A percentile compares a stretch with the other conserved stretches of the same genome.
phyloP scores from a whole-genome alignment of 176 grass and related monocot species.

The Oryza brachyantha region DNA sequence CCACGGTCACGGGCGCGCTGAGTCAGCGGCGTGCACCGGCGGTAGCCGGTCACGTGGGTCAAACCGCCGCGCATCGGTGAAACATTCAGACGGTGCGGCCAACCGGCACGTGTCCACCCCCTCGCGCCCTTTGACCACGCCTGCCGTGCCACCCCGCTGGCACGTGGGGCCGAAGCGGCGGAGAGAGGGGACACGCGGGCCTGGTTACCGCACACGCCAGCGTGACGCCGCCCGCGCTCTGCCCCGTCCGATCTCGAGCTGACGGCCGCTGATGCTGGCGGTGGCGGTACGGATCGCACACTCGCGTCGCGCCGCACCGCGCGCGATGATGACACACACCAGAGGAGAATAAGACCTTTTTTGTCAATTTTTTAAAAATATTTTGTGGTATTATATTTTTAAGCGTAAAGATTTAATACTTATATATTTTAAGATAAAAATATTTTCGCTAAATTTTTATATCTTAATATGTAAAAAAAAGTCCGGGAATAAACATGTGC shows the following conservation, averaged over 20 bases:
- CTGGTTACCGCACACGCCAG: neutral
- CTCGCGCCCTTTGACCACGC: slow-evolving; percentile 18
- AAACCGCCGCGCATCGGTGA: slow-evolving; percentile 30
- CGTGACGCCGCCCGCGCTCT: slow-evolving; percentile 12
- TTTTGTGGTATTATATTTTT: no score
- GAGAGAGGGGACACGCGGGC: neutral
- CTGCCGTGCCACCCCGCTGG: neutral
- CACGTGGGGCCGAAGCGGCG: no score
- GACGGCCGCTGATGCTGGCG: slow-evolving; percentile 15
- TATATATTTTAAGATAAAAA: no score
- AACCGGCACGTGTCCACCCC: slow-evolving; percentile 35
- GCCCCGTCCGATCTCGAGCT: slow-evolving; percentile 32
- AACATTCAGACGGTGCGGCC: slow-evolving; percentile 25
- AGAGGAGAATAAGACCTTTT: neutral
- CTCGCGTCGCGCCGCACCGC: no score
- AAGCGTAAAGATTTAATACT: no score
- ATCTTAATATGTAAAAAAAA: no score
- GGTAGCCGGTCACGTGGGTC: slow-evolving; percentile 33
- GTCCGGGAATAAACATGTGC: no score
- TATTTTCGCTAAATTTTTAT: no score
- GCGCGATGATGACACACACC: no score
- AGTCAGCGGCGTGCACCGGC: slow-evolving; percentile 59
- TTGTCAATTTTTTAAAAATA: no score
- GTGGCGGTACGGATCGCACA: neutral
- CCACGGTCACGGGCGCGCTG: slow-evolving; percentile 29